A percentile compares a stretch with the other conserved stretches of the same genome.
Conservation (phyloP, 2,329 filamentous ascomycete genomes). For the Aspergillus carbonarius region DNA sequence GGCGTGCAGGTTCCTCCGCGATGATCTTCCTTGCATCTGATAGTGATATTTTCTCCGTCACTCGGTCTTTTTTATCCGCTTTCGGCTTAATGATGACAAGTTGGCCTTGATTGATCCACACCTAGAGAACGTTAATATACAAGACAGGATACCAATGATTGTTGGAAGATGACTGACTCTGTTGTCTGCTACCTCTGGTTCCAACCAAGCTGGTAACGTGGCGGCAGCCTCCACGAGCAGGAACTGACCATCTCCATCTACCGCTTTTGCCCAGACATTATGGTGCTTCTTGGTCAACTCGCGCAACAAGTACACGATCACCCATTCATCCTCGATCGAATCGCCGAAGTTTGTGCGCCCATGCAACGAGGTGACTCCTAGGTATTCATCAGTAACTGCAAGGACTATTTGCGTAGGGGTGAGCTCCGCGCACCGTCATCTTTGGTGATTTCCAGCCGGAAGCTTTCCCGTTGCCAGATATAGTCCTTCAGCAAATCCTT, state of each 20-base stretch:
- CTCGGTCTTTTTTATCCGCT: constrained; percentile 45
- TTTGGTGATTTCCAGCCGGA: constrained; percentile 64
- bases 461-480: constrained; percentile 89
- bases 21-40: constrained; percentile 65
- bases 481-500: constrained; percentile 73
- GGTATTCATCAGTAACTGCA: constrained; percentile 10
- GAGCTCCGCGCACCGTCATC: constrained; percentile 56
- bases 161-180: constrained; percentile 48
- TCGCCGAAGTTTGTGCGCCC: constrained; percentile 87
- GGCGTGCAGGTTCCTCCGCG: constrained; percentile 52
- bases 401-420: not conserved
- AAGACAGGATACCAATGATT: not conserved
- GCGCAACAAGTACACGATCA: constrained; percentile 84
- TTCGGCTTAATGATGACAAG: constrained; percentile 68
- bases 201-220: constrained; percentile 83
- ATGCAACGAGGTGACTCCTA: constrained; percentile 60
- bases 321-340: constrained; percentile 95
- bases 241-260: constrained; percentile 92
- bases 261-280: constrained; percentile 76
- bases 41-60: constrained; percentile 56
- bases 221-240: constrained; percentile 91
- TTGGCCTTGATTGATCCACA: constrained; percentile 81
- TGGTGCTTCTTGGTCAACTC: constrained; percentile 73
- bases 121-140: constrained; percentile 38
- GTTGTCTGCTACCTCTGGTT: constrained; percentile 83